These are phyloP conservation scores for Nitzschia sp. DNA, from an alignment of 108 stramenopile genomes.

Conservation along the genomic window DNA sequence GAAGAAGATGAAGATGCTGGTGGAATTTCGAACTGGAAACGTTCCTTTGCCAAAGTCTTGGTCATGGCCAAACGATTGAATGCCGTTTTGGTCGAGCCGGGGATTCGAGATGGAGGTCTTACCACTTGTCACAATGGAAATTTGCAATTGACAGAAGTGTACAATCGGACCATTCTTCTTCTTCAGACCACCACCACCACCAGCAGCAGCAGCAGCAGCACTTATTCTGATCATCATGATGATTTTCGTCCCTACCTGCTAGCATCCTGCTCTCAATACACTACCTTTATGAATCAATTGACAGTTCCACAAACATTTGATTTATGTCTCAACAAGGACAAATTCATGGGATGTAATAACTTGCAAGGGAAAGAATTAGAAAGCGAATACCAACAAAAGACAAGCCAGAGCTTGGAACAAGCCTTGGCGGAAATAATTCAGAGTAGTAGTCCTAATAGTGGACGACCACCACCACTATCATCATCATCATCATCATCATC, in stretches of 20 bases:
- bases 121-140: neutral
- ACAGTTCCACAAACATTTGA: neutral
- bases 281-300: slow-evolving; percentile 3
- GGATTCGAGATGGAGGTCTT: neutral
- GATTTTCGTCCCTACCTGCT: neutral
- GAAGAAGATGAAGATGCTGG: neutral
- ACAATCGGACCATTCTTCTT: neutral
- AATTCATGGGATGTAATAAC: neutral
- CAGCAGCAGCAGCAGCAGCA: too few species aligned
- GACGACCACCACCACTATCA: too few species aligned
- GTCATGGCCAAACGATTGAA: slow-evolving; percentile 11
- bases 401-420: neutral
- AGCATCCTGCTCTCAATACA: neutral
- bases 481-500: too few species aligned
- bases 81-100: slow-evolving; percentile 5
- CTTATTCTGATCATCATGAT: neutral
- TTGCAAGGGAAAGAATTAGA: neutral
- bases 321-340: neutral
- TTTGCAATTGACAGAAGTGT: neutral
- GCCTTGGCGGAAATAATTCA: neutral
- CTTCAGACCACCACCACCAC: too few species aligned
- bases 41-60: slow-evolving; percentile 1
- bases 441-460: too few species aligned
- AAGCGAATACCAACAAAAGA: neutral
- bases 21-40: neutral